Conservation (phyloP, 169 alveolate species). For the Cryptosporidium baileyi region DNA sequence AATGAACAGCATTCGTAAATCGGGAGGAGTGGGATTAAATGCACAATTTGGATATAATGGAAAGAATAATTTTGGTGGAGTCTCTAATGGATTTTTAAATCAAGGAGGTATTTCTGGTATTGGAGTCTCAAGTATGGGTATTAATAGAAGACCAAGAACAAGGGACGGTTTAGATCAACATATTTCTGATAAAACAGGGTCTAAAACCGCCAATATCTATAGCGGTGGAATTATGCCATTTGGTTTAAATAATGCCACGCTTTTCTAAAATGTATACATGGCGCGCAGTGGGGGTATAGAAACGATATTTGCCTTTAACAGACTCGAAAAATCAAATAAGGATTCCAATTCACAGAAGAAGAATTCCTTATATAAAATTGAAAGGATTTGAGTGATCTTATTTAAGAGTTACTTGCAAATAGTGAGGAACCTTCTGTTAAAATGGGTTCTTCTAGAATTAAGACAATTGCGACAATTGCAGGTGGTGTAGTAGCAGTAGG, state of each 20-base stretch:
- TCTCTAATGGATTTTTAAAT: constrained; percentile 10
- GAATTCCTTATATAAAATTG: background rate
- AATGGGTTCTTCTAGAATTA: constrained; percentile 30
- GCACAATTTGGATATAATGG: background rate
- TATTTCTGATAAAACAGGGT: constrained; percentile 1
- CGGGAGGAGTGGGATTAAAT: background rate
- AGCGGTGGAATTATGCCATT: constrained; percentile 45
- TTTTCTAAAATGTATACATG: background rate
- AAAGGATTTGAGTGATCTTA: background rate
- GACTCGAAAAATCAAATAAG: constrained; percentile 18
- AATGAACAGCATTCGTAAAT: constrained; percentile 16
- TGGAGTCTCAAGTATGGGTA: background rate
- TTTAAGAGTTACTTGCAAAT: background rate
- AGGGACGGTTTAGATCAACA: constrained; percentile 31
- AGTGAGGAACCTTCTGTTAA: background rate
- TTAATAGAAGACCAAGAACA: constrained; percentile 17
- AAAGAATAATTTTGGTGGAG: background rate
- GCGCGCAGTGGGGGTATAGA: background rate
- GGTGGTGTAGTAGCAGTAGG: constrained; percentile 79
- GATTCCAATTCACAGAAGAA: background rate
- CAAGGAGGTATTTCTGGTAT: constrained; percentile 6
- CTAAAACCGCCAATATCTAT: constrained; percentile 6
- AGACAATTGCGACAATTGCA: constrained; percentile 47
- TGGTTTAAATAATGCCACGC: constrained; percentile 24
- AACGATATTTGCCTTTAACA: background rate